phyloP scores from a whole-genome alignment of 2,329 filamentous ascomycete genomes.

The Neoscytalidium dimidiatum region DNA sequence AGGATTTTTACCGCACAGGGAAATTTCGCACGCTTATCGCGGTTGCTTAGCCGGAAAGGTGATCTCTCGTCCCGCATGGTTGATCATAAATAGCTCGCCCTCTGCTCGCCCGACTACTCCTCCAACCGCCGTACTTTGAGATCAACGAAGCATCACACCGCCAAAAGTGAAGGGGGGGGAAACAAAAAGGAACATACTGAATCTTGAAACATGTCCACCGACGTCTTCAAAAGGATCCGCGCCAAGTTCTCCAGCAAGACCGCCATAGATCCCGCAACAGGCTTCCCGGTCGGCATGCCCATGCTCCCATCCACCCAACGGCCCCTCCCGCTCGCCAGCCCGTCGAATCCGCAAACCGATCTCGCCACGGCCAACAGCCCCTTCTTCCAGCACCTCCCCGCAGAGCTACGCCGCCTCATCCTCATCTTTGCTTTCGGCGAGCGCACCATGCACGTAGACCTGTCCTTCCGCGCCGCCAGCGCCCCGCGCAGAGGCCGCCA shows the following conservation, averaged over 20 bases:
- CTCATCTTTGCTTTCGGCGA: not conserved
- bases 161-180: no score
- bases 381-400: not conserved
- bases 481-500: not conserved
- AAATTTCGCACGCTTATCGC: no score
- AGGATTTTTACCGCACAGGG: no score
- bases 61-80: no score
- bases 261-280: not conserved
- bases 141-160: no score
- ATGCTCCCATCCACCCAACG: not conserved
- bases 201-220: no score
- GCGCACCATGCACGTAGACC: not conserved
- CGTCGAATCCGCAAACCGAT: not conserved
- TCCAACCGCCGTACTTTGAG: no score
- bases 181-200: no score
- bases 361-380: not conserved
- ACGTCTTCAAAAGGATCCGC: not conserved
- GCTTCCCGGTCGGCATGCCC: not conserved
- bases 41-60: no score
- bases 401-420: not conserved
- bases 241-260: not conserved
- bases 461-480: not conserved
- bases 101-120: no score
- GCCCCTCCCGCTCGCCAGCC: not conserved
- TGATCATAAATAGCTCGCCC: no score